phyloP scores from a whole-genome alignment of 2,329 filamentous ascomycete species.

The Ophiostoma sp. region DNA sequence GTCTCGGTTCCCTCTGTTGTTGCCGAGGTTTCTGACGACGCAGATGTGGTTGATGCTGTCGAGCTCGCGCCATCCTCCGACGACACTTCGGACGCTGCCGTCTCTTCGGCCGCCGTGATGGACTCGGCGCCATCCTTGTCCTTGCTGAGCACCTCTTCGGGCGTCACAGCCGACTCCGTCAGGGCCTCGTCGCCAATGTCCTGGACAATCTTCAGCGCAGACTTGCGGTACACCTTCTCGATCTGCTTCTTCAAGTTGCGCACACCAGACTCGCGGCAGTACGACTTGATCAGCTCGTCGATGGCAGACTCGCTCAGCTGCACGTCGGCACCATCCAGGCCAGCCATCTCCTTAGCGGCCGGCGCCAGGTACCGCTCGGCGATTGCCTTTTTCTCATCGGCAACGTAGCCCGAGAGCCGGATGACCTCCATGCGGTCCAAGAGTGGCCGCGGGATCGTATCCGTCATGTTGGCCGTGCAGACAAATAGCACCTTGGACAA shows the following conservation, averaged over 20 bases:
- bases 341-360: slow-evolving; percentile 88
- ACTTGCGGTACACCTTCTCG: slow-evolving; percentile 97
- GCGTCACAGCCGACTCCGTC: slow-evolving; percentile 65
- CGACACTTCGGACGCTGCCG: slow-evolving; percentile 34
- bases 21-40: slow-evolving; percentile 7
- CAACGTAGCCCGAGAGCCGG: slow-evolving; percentile 89
- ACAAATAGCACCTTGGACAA: slow-evolving; percentile 97
- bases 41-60: slow-evolving; percentile 15
- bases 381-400: slow-evolving; percentile 98
- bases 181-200: slow-evolving; percentile 82
- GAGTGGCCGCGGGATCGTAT: slow-evolving; percentile 90
- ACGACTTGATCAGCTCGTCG: slow-evolving; percentile 95
- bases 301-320: slow-evolving; percentile 79
- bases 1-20: slow-evolving; percentile 31
- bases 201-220: slow-evolving; percentile 92
- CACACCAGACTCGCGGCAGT: slow-evolving; percentile 94
- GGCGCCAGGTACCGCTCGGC: slow-evolving; percentile 89
- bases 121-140: slow-evolving; percentile 38
- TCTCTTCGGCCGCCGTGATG: slow-evolving; percentile 37
- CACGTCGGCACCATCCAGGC: slow-evolving; percentile 87
- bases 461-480: slow-evolving; percentile 97
- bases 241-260: slow-evolving; percentile 99
- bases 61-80: slow-evolving; percentile 21
- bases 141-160: slow-evolving; percentile 36
- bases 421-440: slow-evolving; percentile 98